phyloP scores from a whole-genome alignment of 2,329 filamentous ascomycete species.

The Aspergillus hortae region DNA sequence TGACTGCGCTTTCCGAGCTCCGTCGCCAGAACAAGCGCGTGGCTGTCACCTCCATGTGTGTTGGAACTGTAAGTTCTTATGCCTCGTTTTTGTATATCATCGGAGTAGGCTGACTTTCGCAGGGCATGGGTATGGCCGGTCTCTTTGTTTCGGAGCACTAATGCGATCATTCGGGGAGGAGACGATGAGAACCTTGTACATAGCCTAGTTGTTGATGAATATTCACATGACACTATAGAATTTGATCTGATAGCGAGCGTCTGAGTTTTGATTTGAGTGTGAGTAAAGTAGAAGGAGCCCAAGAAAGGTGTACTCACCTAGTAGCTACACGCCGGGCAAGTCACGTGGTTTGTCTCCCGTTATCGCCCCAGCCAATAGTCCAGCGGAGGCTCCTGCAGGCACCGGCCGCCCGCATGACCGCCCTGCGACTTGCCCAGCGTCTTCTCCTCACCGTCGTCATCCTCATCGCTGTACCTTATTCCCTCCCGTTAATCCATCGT shows the following conservation, averaged over 20 bases:
- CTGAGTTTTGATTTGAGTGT: not conserved
- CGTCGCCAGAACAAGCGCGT: conserved; percentile 74
- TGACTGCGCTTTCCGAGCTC: conserved; percentile 81
- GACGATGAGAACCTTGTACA: not conserved
- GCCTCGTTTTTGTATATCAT: not conserved
- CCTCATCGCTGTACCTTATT: not conserved
- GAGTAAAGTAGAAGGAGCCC: not conserved
- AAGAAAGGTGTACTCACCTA: no score
- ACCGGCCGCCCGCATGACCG: not conserved
- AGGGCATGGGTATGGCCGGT: conserved; percentile 73
- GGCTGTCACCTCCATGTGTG: conserved; percentile 88
- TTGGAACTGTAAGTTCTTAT: conserved; percentile 70
- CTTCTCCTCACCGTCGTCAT: not conserved
- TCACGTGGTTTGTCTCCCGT: not conserved
- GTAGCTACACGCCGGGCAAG: not conserved
- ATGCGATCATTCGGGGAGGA: not conserved
- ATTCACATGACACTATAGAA: not conserved
- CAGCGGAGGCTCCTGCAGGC: not conserved
- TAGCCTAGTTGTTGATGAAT: not conserved
- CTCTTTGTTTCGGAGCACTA: conserved; percentile 85
- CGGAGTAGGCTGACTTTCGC: not conserved
- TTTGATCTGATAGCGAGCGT: not conserved
- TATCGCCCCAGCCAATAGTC: not conserved
- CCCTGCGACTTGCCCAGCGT: not conserved
- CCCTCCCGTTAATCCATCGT: not conserved